Percentiles rank a stretch among this genome's conserved stretches.
Evolutionary conservation across 1,284 basidiomycete genomes (phyloP).

Genomic region (Ceratobasidium sp.): DNA sequence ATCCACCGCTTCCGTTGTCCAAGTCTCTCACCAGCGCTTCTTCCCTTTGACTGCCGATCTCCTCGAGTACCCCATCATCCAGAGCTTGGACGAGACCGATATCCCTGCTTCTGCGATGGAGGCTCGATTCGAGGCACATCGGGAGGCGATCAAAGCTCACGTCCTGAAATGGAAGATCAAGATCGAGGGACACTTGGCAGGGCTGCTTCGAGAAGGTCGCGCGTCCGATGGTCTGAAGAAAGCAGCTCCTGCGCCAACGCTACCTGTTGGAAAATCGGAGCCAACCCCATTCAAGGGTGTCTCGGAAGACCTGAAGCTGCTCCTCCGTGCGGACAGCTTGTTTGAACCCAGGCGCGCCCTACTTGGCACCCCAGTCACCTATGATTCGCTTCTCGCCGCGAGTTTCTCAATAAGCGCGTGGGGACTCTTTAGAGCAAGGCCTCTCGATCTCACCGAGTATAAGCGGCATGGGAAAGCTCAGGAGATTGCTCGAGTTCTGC

Average conservation of each 20-base stretch:
- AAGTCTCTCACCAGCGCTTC: neutral
- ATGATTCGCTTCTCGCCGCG: neutral
- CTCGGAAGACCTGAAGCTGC: neutral
- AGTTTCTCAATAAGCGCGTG: too few species aligned
- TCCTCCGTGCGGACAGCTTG: conserved; percentile 29
- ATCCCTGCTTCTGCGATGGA: neutral
- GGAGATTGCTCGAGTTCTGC: neutral
- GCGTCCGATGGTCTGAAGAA: neutral
- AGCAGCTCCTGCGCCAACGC: neutral
- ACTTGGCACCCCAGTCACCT: too few species aligned
- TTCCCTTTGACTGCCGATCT: conserved; percentile 20
- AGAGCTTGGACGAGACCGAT: conserved; percentile 9
- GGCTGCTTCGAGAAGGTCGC: neutral
- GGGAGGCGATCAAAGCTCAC: neutral
- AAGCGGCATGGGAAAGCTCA: conserved; percentile 1
- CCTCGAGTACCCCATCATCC: conserved; percentile 1
- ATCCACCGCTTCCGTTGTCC: neutral
- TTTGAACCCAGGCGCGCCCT: neutral
- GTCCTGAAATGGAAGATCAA: neutral
- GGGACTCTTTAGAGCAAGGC: too few species aligned
- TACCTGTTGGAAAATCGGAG: neutral
- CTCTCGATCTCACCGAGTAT: neutral
- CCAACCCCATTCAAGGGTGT: neutral
- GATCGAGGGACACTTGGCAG: conserved; percentile 4
- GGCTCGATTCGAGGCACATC: neutral